Evolutionary conservation across 768 basidiomycete genomes (phyloP).

Genomic region (Lactarius sp.): DNA sequence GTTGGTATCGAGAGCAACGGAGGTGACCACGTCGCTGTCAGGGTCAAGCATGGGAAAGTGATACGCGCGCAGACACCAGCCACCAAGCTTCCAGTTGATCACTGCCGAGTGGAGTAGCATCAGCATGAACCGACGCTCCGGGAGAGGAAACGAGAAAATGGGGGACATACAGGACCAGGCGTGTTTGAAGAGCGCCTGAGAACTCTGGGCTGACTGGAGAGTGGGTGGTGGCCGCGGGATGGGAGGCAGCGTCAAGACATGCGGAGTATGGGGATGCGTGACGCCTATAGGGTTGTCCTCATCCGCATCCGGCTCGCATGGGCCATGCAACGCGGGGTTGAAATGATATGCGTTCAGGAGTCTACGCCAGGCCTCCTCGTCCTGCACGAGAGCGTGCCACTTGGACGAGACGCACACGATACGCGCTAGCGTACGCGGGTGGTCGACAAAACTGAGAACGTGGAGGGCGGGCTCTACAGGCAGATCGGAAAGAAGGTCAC

Average conservation of each 20-base stretch:
- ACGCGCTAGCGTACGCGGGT: slow-evolving; percentile 21
- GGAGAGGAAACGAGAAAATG: background rate
- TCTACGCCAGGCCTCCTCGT: slow-evolving; percentile 21
- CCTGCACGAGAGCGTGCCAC: slow-evolving; percentile 25
- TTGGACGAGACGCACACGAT: slow-evolving; percentile 21
- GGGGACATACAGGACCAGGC: slow-evolving; percentile 19
- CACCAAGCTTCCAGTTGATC: slow-evolving; percentile 28
- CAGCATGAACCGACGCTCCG: background rate
- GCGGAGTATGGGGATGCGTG: slow-evolving; percentile 3
- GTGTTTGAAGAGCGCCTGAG: slow-evolving; percentile 21
- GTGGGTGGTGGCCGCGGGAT: background rate
- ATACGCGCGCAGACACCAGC: slow-evolving; percentile 22
- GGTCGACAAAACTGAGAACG: slow-evolving; percentile 23
- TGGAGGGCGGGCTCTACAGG: slow-evolving; percentile 24
- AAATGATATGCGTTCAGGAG: slow-evolving; percentile 17
- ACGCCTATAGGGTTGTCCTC: slow-evolving; percentile 6
- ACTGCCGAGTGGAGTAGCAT: background rate
- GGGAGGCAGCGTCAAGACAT: slow-evolving; percentile 1
- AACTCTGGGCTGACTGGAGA: background rate
- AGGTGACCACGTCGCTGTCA: slow-evolving; percentile 74
- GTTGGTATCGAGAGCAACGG: slow-evolving; percentile 73
- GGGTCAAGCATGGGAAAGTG: slow-evolving; percentile 29
- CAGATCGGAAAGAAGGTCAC: slow-evolving; percentile 24
- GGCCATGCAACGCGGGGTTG: slow-evolving; percentile 14
- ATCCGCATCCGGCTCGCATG: slow-evolving; percentile 4